Evolutionary conservation across 306 rosid species (phyloP), one percentile per base, ranked within the genome.

Genomic region (Ammopiptanthus mongolicus): DNA sequence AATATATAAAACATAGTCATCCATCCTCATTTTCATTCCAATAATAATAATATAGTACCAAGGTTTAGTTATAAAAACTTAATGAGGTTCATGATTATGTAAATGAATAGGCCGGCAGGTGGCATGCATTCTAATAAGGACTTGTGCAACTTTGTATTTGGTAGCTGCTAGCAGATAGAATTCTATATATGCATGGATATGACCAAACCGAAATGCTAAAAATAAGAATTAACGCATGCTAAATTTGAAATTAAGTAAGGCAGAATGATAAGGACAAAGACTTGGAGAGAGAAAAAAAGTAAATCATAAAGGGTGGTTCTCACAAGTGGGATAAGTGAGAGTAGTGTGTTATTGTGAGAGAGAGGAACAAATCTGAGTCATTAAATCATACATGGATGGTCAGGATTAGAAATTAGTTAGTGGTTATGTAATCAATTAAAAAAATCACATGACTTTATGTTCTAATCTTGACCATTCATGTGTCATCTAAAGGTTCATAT

Each of bases 201-300:
- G 78, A 63, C 73, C 75, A 58, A 55, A 56, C 42, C 5, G 0
- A 68, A 73, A 44, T 29, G 78, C 62, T 50, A 36, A 65, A 55
- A 51, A 28, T 56, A 33, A 74, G 76, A 42, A 34, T 33, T 46
- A 53, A 73, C 14, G 51, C 66, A 28, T 39, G 76, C 65, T 57
- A 68, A 37, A 61, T 29, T 78, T 81, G 81, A 74, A 74, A 69
- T 47, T 9, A 29, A 69, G 55, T 9, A 29, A 63, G 64, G 48
- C 37, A 65, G 5, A 63, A 42, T 65, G 68, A 77, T 34, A 69
- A 77, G 55, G 80, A 73, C 77, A 72, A 29, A 66, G 56, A 56
- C 21, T 8, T 3, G 1, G n/a, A 5, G 5, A 48, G 1, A 25
- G 17, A 18, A 4, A 61, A 21, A 33, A 62, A 10, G 23, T 42